Conservation (phyloP, 192 early-diverging fungal genomes). For the Chytriomyces confervae region DNA sequence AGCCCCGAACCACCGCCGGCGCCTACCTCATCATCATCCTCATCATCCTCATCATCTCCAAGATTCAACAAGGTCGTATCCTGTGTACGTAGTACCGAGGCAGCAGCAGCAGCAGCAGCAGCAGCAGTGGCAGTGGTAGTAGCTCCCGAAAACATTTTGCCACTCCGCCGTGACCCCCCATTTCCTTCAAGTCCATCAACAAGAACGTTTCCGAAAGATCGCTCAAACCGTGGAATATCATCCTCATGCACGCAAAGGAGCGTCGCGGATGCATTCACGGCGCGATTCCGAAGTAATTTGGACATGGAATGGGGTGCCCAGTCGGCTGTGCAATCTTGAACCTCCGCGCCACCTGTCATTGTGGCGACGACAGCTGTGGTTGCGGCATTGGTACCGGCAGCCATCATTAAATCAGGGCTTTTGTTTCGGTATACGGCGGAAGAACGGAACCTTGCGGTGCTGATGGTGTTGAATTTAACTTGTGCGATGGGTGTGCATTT, state of each 20-base stretch:
- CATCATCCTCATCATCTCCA: neutral
- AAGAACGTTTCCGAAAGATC: neutral
- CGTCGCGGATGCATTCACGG: neutral
- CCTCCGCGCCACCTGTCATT: neutral
- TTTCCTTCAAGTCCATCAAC: too few relatives aligned
- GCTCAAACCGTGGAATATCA: neutral
- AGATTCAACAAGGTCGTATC: too few relatives aligned
- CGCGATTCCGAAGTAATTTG: too few relatives aligned
- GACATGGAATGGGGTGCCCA: neutral
- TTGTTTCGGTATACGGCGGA: too few relatives aligned
- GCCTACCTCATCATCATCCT: neutral
- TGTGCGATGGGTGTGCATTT: neutral
- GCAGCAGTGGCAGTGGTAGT: too few relatives aligned
- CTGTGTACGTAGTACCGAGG: too few relatives aligned
- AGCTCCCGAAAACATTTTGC: too few relatives aligned
- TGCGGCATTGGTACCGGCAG: neutral
- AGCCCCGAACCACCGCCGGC: neutral
- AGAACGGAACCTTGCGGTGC: neutral
- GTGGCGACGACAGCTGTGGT: neutral
- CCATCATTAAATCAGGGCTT: too few relatives aligned
- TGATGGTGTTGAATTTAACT: neutral
- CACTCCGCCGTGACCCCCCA: too few relatives aligned
- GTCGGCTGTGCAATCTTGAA: neutral
- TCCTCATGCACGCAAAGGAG: neutral
- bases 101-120: too few relatives aligned